phyloP scores from a whole-genome alignment of 805 yeast genomes.

The Brettanomyces bruxellensis region DNA sequence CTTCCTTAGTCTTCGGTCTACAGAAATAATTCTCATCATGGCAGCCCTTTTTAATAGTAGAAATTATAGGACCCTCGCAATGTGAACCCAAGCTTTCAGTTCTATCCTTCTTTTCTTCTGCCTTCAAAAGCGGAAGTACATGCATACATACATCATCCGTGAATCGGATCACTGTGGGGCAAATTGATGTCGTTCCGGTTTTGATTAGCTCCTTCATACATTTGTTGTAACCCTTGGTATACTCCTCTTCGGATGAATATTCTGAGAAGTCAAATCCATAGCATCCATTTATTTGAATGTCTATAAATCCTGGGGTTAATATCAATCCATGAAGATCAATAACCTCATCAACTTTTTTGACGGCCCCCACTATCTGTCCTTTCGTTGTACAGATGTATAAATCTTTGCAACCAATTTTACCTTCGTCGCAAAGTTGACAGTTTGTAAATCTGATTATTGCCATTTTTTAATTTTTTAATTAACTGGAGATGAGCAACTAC shows the following conservation, averaged over 20 bases:
- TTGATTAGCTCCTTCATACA: conserved; percentile 37
- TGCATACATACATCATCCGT: conserved; percentile 39
- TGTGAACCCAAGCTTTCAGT: conserved; percentile 50
- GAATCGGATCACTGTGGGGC: conserved; percentile 50
- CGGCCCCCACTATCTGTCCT: background rate
- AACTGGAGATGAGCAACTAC: no score
- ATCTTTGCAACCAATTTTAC: background rate
- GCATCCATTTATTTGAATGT: conserved; percentile 50
- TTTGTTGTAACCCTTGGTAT: conserved; percentile 29
- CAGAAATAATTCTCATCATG: conserved; percentile 39
- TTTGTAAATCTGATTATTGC: conserved; percentile 2
- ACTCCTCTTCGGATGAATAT: conserved; percentile 26
- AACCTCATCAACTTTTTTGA: conserved; percentile 7
- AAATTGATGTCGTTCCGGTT: conserved; percentile 46
- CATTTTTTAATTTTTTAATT: background rate
- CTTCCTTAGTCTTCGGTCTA: conserved; percentile 25
- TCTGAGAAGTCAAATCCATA: conserved; percentile 46
- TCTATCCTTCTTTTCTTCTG: conserved; percentile 23
- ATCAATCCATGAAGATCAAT: conserved; percentile 39
- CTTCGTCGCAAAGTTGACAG: conserved; percentile 3
- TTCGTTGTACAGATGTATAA: background rate
- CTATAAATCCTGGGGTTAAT: conserved; percentile 48
- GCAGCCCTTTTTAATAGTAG: conserved; percentile 39
- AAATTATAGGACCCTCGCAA: conserved; percentile 51
- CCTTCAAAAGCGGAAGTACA: conserved; percentile 35